Evolutionary conservation across 352 stramenopile genomes (phyloP).

Genomic region (Pythium rhizo-oryzae): DNA sequence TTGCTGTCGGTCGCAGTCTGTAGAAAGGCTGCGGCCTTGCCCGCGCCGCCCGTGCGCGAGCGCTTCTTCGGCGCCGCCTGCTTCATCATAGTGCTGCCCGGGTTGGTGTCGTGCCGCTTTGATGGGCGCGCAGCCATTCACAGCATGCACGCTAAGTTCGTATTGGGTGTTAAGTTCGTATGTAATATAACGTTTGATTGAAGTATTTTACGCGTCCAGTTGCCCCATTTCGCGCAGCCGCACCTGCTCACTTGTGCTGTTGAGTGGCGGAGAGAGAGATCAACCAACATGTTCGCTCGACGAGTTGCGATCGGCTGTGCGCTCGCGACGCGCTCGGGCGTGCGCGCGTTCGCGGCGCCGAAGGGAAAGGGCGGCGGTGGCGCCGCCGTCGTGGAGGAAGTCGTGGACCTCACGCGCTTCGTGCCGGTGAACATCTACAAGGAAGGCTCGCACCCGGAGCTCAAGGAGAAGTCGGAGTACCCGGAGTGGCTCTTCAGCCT

Average conservation of each 20-base stretch:
- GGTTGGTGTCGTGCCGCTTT: background rate
- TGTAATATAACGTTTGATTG: slow-evolving; percentile 19
- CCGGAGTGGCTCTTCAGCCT: slow-evolving; percentile 85
- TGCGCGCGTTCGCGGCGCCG: slow-evolving; percentile 60
- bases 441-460: slow-evolving; percentile 77
- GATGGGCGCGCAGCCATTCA: slow-evolving; percentile 25
- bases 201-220: slow-evolving; percentile 9
- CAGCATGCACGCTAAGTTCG: background rate
- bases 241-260: slow-evolving; percentile 6
- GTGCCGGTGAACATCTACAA: slow-evolving; percentile 89
- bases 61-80: slow-evolving; percentile 59
- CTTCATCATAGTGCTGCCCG: slow-evolving; percentile 47
- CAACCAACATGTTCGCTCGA: slow-evolving; percentile 44
- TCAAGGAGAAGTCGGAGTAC: slow-evolving; percentile 84
- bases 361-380: slow-evolving; percentile 68
- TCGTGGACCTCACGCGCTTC: slow-evolving; percentile 73
- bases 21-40: slow-evolving; percentile 65
- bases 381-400: slow-evolving; percentile 61
- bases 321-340: slow-evolving; percentile 37
- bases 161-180: background rate
- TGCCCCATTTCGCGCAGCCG: slow-evolving; percentile 1
- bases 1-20: slow-evolving; percentile 61
- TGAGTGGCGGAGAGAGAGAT: slow-evolving; percentile 35
- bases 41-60: slow-evolving; percentile 36
- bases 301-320: slow-evolving; percentile 38